Evolutionary conservation across 352 stramenopile species (phyloP).

Genomic region (Phytophthora citricola): DNA sequence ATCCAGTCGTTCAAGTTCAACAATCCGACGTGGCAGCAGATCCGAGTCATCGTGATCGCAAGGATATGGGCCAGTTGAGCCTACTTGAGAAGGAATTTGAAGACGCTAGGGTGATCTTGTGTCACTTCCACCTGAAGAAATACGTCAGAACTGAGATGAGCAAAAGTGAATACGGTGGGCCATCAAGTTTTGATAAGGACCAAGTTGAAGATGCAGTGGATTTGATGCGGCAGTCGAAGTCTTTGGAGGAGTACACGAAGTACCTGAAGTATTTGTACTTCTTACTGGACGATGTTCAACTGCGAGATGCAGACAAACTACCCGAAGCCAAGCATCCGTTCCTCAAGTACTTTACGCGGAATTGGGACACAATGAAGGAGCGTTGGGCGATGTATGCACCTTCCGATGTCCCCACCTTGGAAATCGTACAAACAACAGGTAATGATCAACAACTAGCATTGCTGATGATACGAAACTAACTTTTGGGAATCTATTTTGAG

Average conservation of each 20-base stretch:
- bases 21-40: background rate
- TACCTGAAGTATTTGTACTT: constrained; percentile 3
- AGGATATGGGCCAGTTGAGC: background rate
- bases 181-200: background rate
- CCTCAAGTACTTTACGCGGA: background rate
- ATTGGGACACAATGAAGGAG: constrained; percentile 5
- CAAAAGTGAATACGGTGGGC: background rate
- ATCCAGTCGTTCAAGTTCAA: constrained; percentile 3
- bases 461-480: background rate
- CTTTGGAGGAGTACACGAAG: constrained; percentile 1
- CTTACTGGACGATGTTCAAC: background rate
- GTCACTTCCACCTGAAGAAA: constrained; percentile 8
- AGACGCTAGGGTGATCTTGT: background rate
- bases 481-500: background rate
- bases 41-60: background rate
- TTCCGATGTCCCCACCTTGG: constrained; percentile 1
- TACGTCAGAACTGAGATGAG: background rate
- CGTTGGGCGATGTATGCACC: constrained; percentile 9
- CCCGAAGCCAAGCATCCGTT: background rate
- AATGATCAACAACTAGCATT: background rate
- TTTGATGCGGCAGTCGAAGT: background rate
- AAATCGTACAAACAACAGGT: constrained; percentile 13
- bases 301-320: background rate
- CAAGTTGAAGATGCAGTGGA: constrained; percentile 3
- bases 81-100: background rate